A percentile compares a stretch with the other conserved stretches of the same genome.
Conservation (phyloP, 257 asterid genomes). For the Leptodermis oblonga region DNA sequence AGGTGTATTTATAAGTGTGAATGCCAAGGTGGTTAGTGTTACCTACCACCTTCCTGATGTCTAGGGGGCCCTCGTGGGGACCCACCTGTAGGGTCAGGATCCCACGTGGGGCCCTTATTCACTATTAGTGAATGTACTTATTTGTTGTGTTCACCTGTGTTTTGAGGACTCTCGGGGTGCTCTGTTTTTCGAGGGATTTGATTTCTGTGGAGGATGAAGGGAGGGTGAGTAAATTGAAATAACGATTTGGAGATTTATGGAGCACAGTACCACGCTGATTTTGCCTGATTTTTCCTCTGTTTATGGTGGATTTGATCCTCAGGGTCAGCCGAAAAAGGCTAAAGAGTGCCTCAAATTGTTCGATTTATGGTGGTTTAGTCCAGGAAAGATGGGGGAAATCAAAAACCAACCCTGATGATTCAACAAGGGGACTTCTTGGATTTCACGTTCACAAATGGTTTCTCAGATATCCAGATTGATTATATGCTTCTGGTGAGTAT, state of each 20-base stretch:
- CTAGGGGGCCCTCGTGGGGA: too few species aligned
- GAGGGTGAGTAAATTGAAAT: slow-evolving; percentile 25
- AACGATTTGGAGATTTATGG: slow-evolving; percentile 43
- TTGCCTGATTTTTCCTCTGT: slow-evolving; percentile 35
- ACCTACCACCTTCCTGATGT: too few species aligned
- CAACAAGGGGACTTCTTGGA: slow-evolving; percentile 31
- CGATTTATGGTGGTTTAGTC: slow-evolving; percentile 27
- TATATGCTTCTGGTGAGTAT: slow-evolving; percentile 42
- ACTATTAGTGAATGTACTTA: too few species aligned
- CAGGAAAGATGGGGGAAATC: slow-evolving; percentile 24
- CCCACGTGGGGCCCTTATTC: too few species aligned
- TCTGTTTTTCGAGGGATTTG: slow-evolving; percentile 36
- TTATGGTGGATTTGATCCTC: slow-evolving; percentile 23
- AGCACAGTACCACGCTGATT: slow-evolving; percentile 36
- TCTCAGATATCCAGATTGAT: slow-evolving; percentile 29
- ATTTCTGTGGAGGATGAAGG: slow-evolving; percentile 27
- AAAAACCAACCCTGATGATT: not conserved
- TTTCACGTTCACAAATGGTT: slow-evolving; percentile 30
- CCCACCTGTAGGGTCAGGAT: too few species aligned
- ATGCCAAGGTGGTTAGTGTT: too few species aligned
- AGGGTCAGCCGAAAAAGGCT: slow-evolving; percentile 19
- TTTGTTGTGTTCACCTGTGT: slow-evolving; percentile 24
- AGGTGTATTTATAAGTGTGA: too few species aligned
- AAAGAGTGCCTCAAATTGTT: slow-evolving; percentile 28
- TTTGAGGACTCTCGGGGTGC: slow-evolving; percentile 25